phyloP scores from a whole-genome alignment of 1,284 basidiomycete genomes.

The Leccinum subatratum region DNA sequence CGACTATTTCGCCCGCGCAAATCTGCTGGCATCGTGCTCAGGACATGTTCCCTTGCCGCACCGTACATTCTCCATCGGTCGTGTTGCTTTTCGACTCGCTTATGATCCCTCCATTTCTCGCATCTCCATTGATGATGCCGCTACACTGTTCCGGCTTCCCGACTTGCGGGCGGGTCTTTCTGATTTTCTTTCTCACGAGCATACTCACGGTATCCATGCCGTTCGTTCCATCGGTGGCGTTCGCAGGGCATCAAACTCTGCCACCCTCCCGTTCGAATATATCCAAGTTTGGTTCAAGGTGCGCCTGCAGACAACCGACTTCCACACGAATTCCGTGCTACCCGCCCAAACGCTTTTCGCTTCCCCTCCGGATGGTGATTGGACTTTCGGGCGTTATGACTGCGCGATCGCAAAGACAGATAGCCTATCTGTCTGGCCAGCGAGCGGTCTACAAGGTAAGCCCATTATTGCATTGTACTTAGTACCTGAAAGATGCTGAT shows the following conservation, averaged over 20 bases:
- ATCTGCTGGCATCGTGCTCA: neutral
- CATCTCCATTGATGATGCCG: neutral
- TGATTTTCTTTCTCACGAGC: neutral
- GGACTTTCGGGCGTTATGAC: neutral
- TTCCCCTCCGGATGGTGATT: neutral
- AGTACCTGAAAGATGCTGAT: neutral
- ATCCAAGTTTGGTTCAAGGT: constrained; percentile 2
- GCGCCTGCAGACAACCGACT: neutral
- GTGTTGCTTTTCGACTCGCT: neutral
- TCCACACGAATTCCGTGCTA: neutral
- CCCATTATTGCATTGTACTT: neutral
- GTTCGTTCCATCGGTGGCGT: neutral
- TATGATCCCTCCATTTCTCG: neutral
- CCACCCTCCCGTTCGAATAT: neutral
- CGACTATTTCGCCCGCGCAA: neutral
- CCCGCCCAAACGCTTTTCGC: neutral
- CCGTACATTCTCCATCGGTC: neutral
- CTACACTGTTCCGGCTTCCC: neutral
- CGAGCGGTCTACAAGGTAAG: neutral
- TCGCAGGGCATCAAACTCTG: neutral
- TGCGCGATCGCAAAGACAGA: neutral
- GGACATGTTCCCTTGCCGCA: neutral
- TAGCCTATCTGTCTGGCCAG: neutral
- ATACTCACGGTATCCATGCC: neutral
- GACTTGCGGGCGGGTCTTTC: neutral